Evolutionary conservation across 2,329 filamentous ascomycete species (phyloP), one percentile per base, ranked within the genome.

Genomic region (Paecilomyces sp.): DNA sequence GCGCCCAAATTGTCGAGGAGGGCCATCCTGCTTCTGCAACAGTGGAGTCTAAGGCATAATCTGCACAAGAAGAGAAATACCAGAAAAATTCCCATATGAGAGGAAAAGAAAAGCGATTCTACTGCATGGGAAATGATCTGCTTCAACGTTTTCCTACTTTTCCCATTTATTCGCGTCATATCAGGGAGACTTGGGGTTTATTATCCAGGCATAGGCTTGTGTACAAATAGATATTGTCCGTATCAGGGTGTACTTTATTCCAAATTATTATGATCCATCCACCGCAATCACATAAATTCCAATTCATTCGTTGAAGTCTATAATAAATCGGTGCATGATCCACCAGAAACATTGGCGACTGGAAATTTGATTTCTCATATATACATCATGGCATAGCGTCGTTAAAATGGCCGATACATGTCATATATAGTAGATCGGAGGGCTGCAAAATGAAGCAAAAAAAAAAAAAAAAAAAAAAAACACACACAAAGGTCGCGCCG

Each of bases 1-100:
- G 76, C 24, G 75, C 71, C 33, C 70, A 73, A 51, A 68, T 76
- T 61, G 70, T 75, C 52, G 68, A 71, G 58, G 67, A 68, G 54
- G 60, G 65, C 57, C 63, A 66, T 22, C 11, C 12, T 15, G 51
- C 51, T 53, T 60, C 60, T 30, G 60, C 63, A 7, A 62, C 63
- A 34, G 61, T 69, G 36, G 69, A 70, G 61, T 63, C 66, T 22
- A 66, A 67, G 62, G 67, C 62, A 64, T 69, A 60, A 64, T 60
- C 15, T 47, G 6, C 7, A 47, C n/a, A n/a, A 47, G n/a, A 22
- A 47, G 41, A 47, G 41, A 47, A 9, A 9, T 22, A 47, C 18
- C 41, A 8, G 41, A 4, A 8, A 47, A 47, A 47, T 47, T 9
- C 5, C 41, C 31, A 33, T 33, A 41, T n/a, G 13, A 41, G 36